Conservation (phyloP, 495 filamentous ascomycete genomes). For the Penicillium ochrochloron region DNA sequence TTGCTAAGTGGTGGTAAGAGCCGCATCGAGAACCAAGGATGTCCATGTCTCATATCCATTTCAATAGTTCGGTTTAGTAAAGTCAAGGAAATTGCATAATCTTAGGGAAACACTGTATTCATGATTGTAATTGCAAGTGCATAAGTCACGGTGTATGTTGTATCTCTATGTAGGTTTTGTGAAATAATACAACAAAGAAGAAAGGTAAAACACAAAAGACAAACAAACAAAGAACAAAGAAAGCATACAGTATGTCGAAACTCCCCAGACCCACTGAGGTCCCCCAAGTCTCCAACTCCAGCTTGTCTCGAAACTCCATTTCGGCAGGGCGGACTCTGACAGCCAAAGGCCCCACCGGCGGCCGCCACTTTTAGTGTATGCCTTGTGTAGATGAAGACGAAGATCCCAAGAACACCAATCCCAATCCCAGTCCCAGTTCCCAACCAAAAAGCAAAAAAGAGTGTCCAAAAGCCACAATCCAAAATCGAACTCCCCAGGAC, state of each 20-base stretch:
- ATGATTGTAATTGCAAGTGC: neutral
- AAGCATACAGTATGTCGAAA: neutral
- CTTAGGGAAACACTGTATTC: neutral
- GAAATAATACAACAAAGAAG: neutral
- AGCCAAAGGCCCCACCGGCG: neutral
- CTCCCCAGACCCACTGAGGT: neutral
- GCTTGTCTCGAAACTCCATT: neutral
- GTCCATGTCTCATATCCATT: neutral
- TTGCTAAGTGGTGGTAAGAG: neutral
- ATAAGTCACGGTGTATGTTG: neutral
- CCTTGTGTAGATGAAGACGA: neutral
- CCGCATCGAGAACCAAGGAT: neutral
- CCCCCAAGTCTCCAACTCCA: conserved; percentile 1
- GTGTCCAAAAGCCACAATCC: neutral
- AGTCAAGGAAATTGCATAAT: neutral
- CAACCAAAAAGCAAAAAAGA: neutral
- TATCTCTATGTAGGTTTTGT: neutral
- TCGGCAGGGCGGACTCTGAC: neutral
- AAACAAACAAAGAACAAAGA: neutral
- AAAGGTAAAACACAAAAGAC: neutral
- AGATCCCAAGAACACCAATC: neutral
- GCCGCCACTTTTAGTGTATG: neutral
- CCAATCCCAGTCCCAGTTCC: neutral
- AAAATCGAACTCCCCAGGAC: neutral
- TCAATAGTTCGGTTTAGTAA: neutral